Base-by-base conservation (phyloP, 2,329 filamentous ascomycete genomes). In the Talaromyces sp. region DNA sequence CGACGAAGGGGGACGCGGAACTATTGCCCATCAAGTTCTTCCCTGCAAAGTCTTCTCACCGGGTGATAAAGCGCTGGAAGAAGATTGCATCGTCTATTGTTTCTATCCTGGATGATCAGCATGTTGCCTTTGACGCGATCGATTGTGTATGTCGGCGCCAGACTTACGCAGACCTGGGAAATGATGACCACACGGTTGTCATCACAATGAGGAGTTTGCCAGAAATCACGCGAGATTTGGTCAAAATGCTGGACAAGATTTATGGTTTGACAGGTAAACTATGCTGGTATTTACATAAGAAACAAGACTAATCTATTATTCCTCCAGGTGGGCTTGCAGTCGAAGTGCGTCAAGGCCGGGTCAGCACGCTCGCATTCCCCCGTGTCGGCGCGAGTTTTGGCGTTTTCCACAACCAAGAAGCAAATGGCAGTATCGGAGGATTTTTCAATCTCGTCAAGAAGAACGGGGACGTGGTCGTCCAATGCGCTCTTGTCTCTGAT, bases 161-260 rank as follows among this genome's bases (percentile, higher is more conserved):
- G 25, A n/a, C 22, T 4, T 17, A 15, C 9, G 32, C 44, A 7
- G 32, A 17, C 7, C 6, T 58, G 22, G 7, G 55, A 11, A 27
- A 52, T 47, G 52, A 59, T 44, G 53, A 47, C n/a, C 56, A 62
- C 51, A 51, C 52, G 8, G n/a, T 62, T 36, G 57, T 62, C 1
- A 59, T 62, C 22, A 62, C 60, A 5, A 8, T 59, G 10, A 28
- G 30, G 17, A 30, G 9, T 5, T 44, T 59, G 30, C 57, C 60
- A 22, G 55, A 25, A 1, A 51, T 47, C 3, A 33, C 17, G 8
- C 17, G 7, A 9, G 2, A 8, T 10, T 25, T 61, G 25, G n/a
- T 15, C 9, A 17, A 58, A 11, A 13, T 57, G 2, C 42, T 62
- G 39, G 19, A 62, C 2, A 25, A 33, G 2, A 59, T 62, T n/a